phyloP scores from a whole-genome alignment of 371 early-diverging fungal genomes.

The Haplosporangium sp. region DNA sequence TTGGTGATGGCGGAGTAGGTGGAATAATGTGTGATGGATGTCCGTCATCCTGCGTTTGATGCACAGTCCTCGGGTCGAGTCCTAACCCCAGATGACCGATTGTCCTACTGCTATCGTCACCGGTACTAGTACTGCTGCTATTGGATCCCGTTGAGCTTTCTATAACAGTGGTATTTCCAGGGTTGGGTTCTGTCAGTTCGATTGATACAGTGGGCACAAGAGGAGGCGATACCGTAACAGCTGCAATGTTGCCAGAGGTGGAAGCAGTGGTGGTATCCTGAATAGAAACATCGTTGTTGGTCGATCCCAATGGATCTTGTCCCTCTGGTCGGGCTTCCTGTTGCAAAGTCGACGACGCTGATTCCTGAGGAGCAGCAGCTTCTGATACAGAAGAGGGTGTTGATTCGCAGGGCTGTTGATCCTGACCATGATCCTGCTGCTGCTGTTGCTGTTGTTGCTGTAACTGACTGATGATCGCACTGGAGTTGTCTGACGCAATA shows the following conservation, averaged over 20 bases:
- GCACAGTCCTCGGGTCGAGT: not conserved
- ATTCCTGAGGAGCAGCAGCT: not conserved
- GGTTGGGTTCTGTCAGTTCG: not conserved
- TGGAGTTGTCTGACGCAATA: constrained; percentile 36
- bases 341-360: not conserved
- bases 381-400: not conserved
- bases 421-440: constrained; percentile 3
- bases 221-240: too few species aligned
- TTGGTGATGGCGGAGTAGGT: constrained; percentile 45
- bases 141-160: not conserved
- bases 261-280: not conserved
- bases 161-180: not conserved
- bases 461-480: constrained; percentile 29
- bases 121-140: not conserved
- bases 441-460: constrained; percentile 21
- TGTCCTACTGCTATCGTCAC: not conserved
- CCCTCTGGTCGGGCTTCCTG: too few species aligned
- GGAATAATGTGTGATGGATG: constrained; percentile 19
- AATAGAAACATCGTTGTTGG: not conserved
- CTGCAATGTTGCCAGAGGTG: too few species aligned
- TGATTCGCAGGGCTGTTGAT: not conserved
- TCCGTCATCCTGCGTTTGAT: not conserved
- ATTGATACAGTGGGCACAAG: not conserved
- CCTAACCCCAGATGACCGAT: constrained; percentile 4
- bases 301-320: too few species aligned